Base-by-base conservation (phyloP, 805 yeast species). In the Yamadazyma nakazawae region DNA sequence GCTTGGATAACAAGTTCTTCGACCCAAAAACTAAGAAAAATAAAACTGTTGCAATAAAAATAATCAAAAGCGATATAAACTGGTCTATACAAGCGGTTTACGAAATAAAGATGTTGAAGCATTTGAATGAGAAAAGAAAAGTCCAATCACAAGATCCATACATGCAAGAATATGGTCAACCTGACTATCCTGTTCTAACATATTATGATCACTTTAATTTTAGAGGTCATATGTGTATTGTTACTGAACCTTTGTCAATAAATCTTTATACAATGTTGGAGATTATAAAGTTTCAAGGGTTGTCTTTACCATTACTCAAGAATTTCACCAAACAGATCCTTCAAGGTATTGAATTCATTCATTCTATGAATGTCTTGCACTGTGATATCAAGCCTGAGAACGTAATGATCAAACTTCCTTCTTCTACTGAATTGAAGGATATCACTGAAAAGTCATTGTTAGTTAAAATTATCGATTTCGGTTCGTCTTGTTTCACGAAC, bases 331-430 rank as follows among this genome's bases (percentile, higher is more conserved):
- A 53, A 36, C 88, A 86, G 49, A 66, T 86, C 3, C 63, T 87
- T 12, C 60, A 68, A 7, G 91, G 88, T 0, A 61, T 89, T 37
- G 62, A 72, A n/a, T 81, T 72, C 52, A 69, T 89, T 30, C 90
- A 85, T 54, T 53, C 65, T 0, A 59, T 71, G 24, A 68, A 74
- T 11, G 75, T 89, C 6, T 80, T 89, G 21, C 96, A 89, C 60
- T 88, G 96, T 56, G 96, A 89, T 60, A 67, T 89, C 47, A 89
- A 89, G 58, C 96, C 96, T 0, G 96, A 88, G 57, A 53, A 53
- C 62, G 70, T 89, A 32, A 80, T 88, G 82, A 63, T 85, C 4
- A 59, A 61, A 41, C 49, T 70, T 12, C 76, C 76, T 1, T 30
- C 51, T 21, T 40, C 34, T 36, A 50, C 34, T 34, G 37, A 25